A percentile compares a stretch with the other conserved stretches of the same genome.
phyloP scores from a whole-genome alignment of 2,329 filamentous ascomycete species.

The Fusarium sp. region DNA sequence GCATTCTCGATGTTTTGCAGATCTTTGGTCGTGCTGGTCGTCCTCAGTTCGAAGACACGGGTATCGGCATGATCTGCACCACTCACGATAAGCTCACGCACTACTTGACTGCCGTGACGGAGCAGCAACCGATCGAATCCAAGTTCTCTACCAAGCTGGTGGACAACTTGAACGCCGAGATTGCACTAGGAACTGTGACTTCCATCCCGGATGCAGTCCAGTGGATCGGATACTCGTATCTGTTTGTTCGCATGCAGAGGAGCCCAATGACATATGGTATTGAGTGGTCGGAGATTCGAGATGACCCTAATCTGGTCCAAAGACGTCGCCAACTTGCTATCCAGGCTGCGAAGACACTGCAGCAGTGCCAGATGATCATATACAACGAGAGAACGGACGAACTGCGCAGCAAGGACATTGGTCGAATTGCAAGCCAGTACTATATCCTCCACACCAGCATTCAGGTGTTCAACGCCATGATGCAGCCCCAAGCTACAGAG shows the following conservation, averaged over 20 bases:
- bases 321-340: constrained; percentile 87
- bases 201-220: constrained; percentile 93
- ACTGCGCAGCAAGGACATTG: constrained; percentile 92
- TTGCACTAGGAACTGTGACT: constrained; percentile 92
- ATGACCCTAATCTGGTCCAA: constrained; percentile 90
- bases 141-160: constrained; percentile 93
- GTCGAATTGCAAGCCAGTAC: constrained; percentile 95
- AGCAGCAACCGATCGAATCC: constrained; percentile 98
- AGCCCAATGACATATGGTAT: constrained; percentile 95
- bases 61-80: constrained; percentile 98
- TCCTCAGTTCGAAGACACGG: constrained; percentile 96
- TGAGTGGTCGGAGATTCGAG: constrained; percentile 88
- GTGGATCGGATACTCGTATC: constrained; percentile 97
- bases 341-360: constrained; percentile 86
- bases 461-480: constrained; percentile 96
- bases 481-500: constrained; percentile 86
- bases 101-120: constrained; percentile 92
- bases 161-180: constrained; percentile 96
- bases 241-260: constrained; percentile 95
- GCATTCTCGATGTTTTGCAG: constrained; percentile 95
- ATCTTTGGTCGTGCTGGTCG: constrained; percentile 98
- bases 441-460: constrained; percentile 95
- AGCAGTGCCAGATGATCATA: constrained; percentile 98
- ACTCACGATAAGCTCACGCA: constrained; percentile 93
- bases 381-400: constrained; percentile 97